Conservation (phyloP, 2,329 filamentous ascomycete genomes). For the Botrytis pseudocinerea region DNA sequence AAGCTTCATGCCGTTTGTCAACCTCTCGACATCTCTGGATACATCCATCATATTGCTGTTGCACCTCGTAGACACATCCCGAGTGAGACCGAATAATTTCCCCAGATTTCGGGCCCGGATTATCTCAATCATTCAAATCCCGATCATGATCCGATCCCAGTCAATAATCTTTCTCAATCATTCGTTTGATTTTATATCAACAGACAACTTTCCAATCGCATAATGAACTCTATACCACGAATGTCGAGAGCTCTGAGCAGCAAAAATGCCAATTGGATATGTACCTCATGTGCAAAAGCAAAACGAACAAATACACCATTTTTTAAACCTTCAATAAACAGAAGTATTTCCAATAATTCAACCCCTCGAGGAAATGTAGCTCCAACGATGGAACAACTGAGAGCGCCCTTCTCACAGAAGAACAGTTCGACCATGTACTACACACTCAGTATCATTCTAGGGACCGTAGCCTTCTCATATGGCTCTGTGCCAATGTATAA, state of each 20-base stretch:
- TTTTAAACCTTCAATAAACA: constrained; percentile 35
- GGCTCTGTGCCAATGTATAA: constrained; percentile 86
- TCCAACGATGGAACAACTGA: constrained; percentile 64
- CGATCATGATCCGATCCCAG: constrained; percentile 1
- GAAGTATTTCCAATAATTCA: constrained; percentile 34
- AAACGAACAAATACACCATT: constrained; percentile 28
- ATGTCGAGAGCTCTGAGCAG: constrained; percentile 29
- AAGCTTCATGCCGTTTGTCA: neutral
- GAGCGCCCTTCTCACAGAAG: constrained; percentile 63
- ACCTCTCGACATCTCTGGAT: neutral
- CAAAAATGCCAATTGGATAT: constrained; percentile 38
- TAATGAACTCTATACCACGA: constrained; percentile 30
- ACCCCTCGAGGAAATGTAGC: constrained; percentile 39
- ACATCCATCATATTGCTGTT: neutral
- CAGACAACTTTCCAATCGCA: neutral
- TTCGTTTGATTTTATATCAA: constrained; percentile 3
- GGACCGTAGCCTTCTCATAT: constrained; percentile 77
- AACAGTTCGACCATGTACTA: constrained; percentile 74
- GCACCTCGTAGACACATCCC: neutral
- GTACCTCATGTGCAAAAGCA: constrained; percentile 35
- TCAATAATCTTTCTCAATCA: neutral
- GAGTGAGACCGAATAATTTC: neutral
- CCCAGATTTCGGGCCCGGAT: constrained; percentile 18
- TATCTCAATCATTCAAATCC: constrained; percentile 7
- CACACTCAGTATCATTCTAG: constrained; percentile 73